Base-by-base conservation (phyloP, 345 rosid genomes). In the Anastatica hierochuntica region DNA sequence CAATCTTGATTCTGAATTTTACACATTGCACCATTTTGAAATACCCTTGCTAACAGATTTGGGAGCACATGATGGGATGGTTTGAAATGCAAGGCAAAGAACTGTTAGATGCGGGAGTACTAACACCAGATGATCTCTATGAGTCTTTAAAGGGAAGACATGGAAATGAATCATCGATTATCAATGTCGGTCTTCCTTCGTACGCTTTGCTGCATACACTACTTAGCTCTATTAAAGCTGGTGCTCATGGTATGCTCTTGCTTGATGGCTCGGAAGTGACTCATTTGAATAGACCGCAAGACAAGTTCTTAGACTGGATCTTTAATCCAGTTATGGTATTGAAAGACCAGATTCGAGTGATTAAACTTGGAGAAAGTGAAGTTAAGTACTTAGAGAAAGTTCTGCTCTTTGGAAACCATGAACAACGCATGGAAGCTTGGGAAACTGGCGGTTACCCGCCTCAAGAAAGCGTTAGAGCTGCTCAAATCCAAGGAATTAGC, bases 401-500 rank as follows among this genome's bases (percentile, higher is more conserved):
- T 27, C 66, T 81, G 45, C 79, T 90, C 45, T 81, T 76, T n/a
- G 84, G 86, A 37, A 74, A 73, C 61, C 54, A 67, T 48, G 63
- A 57, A 18, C 57, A 50, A 8, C 69, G 81, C 42, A 77, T 79
- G 55, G 74, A 85, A 15, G 79, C 74, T 65, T 85, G 77, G 90
- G 78, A 77, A 0, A 80, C 81, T 51, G 65, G 76, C 1, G 56
- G 77, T 21, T 13, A 59, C 15, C 39, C 62, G 3, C 83, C 90
- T 54, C 58, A 59, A 26, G 83, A 80, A 46, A 69, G 77, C 58
- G 75, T 83, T 42, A 64, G 94, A 68, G 77, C 81, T 56, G 90
- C 97, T 64, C 88, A 85, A 65, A 58, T 89, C 14, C 79, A 75
- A 53, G 95, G 94, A 46, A 79, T 89, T 44, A 74, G 82, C 39